Percentiles rank a stretch among this genome's conserved stretches.
Conservation (phyloP, 1,139 yeast species). For the Eremothecium cymbalariae region DNA sequence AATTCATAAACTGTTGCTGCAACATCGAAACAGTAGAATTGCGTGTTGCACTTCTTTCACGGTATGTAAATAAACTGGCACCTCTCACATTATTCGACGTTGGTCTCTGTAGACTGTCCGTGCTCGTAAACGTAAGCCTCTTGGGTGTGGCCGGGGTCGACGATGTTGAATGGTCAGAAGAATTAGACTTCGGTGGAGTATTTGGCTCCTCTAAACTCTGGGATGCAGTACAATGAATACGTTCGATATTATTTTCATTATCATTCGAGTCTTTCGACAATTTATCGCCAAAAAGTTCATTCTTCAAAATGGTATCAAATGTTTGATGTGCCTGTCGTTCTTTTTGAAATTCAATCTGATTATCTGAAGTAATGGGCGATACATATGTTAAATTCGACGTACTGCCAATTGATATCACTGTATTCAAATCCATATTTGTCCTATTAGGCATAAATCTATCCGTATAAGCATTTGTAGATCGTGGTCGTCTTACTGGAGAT, state of each 20-base stretch:
- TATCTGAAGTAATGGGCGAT: constrained; percentile 35
- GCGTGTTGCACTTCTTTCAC: constrained; percentile 55
- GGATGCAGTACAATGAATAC: constrained; percentile 23
- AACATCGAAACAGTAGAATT: constrained; percentile 52
- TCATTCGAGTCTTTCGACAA: constrained; percentile 32
- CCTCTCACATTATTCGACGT: constrained; percentile 43
- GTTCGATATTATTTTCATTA: constrained; percentile 25
- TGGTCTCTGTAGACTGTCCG: constrained; percentile 30
- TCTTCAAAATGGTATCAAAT: constrained; percentile 75
- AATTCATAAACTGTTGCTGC: constrained; percentile 54
- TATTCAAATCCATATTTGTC: constrained; percentile 78
- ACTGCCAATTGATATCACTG: constrained; percentile 64
- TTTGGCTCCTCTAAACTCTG: constrained; percentile 12
- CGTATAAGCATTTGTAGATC: constrained; percentile 41
- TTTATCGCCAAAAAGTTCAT: constrained; percentile 86
- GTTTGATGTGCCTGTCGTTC: constrained; percentile 83
- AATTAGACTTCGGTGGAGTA: constrained; percentile 20
- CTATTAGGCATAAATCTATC: constrained; percentile 85
- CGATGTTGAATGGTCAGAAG: constrained; percentile 19
- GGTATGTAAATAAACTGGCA: constrained; percentile 60
- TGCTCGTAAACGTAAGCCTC: constrained; percentile 15
- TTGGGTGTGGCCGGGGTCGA: constrained; percentile 37
- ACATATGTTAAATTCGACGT: constrained; percentile 34
- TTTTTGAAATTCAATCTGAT: constrained; percentile 58
- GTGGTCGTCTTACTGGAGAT: constrained; percentile 28